Evolutionary conservation across 805 yeast genomes (phyloP), one percentile per base, ranked within the genome.

Genomic region (Clavispora vitiphila): DNA sequence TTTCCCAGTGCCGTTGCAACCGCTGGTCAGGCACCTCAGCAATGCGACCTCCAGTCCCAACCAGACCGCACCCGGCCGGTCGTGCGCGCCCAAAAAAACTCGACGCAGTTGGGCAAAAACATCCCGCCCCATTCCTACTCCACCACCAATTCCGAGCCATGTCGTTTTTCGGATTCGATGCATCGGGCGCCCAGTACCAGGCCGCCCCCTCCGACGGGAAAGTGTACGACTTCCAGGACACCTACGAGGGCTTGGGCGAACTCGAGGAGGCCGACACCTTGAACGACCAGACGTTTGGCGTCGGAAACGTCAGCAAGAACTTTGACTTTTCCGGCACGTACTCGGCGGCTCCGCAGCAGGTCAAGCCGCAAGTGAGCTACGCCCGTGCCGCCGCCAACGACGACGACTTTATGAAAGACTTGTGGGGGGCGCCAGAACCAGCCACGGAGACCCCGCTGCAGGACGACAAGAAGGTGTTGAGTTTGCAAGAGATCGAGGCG

Each of bases 401-500:
- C 49, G 76, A 69, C 42, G 74, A 67, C 29, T 67, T 68, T 53
- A 64, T 69, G 72, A 62, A 64, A 44, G 73, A 69, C 38, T 62
- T 69, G 51, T 69, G 73, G 73, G 74, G 74, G 8, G 53, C 68
- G 6, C 64, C 68, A 10, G 48, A 54, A 50, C 25, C 53, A 39
- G 57, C 52, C 12, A 37, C 39, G 14, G 61, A 46, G 37, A 57
- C 38, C 16, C 32, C 20, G 16, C 44, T 36, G 21, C 14, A 12
- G 11, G 51, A 51, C 9, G 70, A 65, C 39, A 69, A 70, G 51
- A 75, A 74, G 52, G 72, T 83, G 18, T 63, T 85, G 51, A 83
- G 96, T 9, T 69, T 87, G 59, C 91, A 85, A 58, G 95, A 89
- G 53, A 77, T 89, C 49, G 96, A 89, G 64, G 87, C 95, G 8